Conservation (phyloP, 2,329 filamentous ascomycete genomes). For the Plectosphaerella plurivora region DNA sequence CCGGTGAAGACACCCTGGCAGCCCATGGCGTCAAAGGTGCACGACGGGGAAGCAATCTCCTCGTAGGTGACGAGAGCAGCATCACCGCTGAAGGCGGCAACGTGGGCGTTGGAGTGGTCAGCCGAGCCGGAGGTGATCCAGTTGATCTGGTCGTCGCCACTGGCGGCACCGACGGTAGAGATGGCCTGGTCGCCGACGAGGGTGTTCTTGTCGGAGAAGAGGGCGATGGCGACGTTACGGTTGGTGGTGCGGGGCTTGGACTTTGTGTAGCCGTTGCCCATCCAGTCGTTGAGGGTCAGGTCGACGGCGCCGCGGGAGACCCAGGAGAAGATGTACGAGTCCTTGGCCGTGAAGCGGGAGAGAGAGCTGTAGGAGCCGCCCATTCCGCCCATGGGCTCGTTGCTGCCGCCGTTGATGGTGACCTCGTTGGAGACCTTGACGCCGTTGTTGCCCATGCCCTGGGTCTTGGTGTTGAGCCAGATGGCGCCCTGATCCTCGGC, state of each 20-base stretch:
- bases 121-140: constrained; percentile 49
- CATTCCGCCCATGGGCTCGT: constrained; percentile 60
- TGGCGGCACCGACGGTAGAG: constrained; percentile 44
- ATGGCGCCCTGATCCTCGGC: constrained; percentile 60
- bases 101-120: constrained; percentile 56
- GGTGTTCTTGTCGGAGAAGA: constrained; percentile 54
- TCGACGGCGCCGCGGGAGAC: constrained; percentile 55
- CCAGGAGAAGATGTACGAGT: constrained; percentile 58
- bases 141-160: constrained; percentile 55
- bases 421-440: constrained; percentile 61
- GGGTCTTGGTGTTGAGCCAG: constrained; percentile 58
- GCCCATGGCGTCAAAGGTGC: constrained; percentile 53
- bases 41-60: constrained; percentile 51
- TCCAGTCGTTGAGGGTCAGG: constrained; percentile 51
- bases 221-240: constrained; percentile 55
- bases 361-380: constrained; percentile 57
- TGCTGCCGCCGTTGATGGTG: constrained; percentile 52
- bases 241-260: constrained; percentile 48
- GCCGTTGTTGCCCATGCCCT: constrained; percentile 47
- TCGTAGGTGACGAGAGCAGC: constrained; percentile 57
- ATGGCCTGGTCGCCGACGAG: constrained; percentile 48
- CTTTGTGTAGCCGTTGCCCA: constrained; percentile 51
- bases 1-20: constrained; percentile 55
- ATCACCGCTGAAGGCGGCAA: constrained; percentile 45
- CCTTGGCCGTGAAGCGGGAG: constrained; percentile 44